phyloP scores from a whole-genome alignment of 805 yeast species.

The Nakazawaea ernobii region DNA sequence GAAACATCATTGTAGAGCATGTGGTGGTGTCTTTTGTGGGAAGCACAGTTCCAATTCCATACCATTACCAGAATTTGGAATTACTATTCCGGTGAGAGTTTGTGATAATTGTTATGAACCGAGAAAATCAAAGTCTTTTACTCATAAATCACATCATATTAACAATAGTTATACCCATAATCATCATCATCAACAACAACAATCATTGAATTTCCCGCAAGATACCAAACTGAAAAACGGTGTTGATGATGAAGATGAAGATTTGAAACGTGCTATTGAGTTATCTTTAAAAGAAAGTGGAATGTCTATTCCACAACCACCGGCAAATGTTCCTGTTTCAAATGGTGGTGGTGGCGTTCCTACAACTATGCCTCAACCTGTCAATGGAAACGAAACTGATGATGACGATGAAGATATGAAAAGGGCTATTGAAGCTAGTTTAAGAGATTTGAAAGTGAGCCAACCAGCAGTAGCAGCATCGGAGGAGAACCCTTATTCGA shows the following conservation, averaged over 20 bases:
- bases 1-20: constrained; percentile 94
- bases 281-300: constrained; percentile 60
- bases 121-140: constrained; percentile 32
- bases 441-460: constrained; percentile 55
- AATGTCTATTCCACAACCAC: constrained; percentile 16
- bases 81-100: constrained; percentile 83
- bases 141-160: constrained; percentile 10
- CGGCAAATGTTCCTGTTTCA: background rate
- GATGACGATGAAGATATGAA: constrained; percentile 85
- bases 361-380: constrained; percentile 13
- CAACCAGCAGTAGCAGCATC: background rate
- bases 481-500: constrained; percentile 10
- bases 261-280: constrained; percentile 70
- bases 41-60: constrained; percentile 70
- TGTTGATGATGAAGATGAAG: constrained; percentile 63
- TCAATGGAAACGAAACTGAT: constrained; percentile 26
- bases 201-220: background rate
- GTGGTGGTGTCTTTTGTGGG: constrained; percentile 93
- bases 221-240: constrained; percentile 15
- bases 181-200: constrained; percentile 18
- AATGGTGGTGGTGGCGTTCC: constrained; percentile 11
- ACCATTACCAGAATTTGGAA: constrained; percentile 79
- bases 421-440: constrained; percentile 91
- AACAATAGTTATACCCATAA: constrained; percentile 5
- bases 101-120: constrained; percentile 85